Base-by-base conservation (phyloP, 176 grass and related monocot genomes). In the Oryza brachyantha region DNA sequence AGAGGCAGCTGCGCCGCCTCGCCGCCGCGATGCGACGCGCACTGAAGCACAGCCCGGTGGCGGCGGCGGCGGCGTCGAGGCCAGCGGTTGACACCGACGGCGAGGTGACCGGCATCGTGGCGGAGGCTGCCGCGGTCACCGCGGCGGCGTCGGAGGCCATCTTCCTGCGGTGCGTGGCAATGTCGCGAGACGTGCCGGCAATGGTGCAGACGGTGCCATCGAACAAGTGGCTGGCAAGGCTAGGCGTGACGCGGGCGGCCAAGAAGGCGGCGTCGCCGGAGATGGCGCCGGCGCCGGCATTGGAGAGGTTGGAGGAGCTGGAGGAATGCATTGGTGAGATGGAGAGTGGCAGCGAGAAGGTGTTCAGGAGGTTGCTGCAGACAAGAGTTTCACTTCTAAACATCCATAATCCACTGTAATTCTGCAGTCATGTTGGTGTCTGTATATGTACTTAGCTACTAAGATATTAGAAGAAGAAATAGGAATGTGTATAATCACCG, bases 301-400 rank as follows among this genome's bases (percentile, higher is more conserved):
- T 91, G 59, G 70, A 81, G 37, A 83, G 62, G 28, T 41, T 94
- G 62, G 79, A 87, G 31, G 55, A 32, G 42, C 46, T 93, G 59
- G 91, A 91, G 48, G 79, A 68, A 0, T 81, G 76, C 86, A 54
- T 91, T 32, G 66, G 40, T 5, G 76, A 3, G 21, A 24, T 84
- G 71, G 92, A 91, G 75, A 82, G 40, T 21, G 69, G 68, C 10
- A 78, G 74, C 38, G 79, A 88, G 79, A 85, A 79, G 70, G 78
- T 91, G 55, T 94, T 83, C 31, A 86, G 79, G 35, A 80, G 41
- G 31, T 69, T 94, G 29, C 52, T 91, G 32, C 90, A 87, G 67
- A 72, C 76, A 32, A 86, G 88, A 81, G 88, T 94, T 41, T 60
- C 43, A 25, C 86, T 94, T 8, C 92, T 94, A 3, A 94, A 94